phyloP scores from a whole-genome alignment of 805 yeast species.

The Cyberlindnera subsufficiens region DNA sequence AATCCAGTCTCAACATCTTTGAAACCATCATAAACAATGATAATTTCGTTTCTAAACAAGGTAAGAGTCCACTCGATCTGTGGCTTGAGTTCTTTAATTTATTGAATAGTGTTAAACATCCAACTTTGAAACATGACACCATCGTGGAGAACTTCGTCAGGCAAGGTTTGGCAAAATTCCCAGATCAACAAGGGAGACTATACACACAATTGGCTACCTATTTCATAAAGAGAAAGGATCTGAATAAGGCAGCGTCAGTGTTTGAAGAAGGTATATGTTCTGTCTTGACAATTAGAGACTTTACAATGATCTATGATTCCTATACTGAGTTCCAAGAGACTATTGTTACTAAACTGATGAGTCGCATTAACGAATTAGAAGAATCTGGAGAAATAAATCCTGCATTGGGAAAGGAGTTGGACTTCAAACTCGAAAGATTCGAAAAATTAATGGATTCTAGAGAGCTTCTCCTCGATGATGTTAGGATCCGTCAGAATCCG shows the following conservation, averaged over 20 bases:
- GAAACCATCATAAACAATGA: slow-evolving; percentile 28
- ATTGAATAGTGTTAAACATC: slow-evolving; percentile 19
- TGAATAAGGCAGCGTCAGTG: slow-evolving; percentile 33
- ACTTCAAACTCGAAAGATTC: slow-evolving; percentile 39
- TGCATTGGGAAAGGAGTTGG: slow-evolving; percentile 27
- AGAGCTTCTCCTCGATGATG: slow-evolving; percentile 57
- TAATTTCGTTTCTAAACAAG: slow-evolving; percentile 27
- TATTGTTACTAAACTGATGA: slow-evolving; percentile 24
- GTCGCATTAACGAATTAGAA: slow-evolving; percentile 4
- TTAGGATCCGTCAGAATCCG: slow-evolving; percentile 53
- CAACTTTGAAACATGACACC: slow-evolving; percentile 7
- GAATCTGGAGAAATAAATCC: slow-evolving; percentile 12
- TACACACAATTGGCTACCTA: slow-evolving; percentile 43
- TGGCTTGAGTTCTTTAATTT: slow-evolving; percentile 41
- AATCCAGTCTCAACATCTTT: slow-evolving; percentile 28
- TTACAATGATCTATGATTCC: slow-evolving; percentile 57
- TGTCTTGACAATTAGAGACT: slow-evolving; percentile 52
- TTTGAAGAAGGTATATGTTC: slow-evolving; percentile 43
- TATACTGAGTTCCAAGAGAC: slow-evolving; percentile 57
- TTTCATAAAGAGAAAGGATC: slow-evolving; percentile 31
- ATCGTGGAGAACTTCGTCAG: slow-evolving; percentile 32
- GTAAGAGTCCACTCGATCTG: slow-evolving; percentile 41
- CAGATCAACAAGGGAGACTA: slow-evolving; percentile 54
- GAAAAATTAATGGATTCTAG: slow-evolving; percentile 54
- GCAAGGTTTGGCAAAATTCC: slow-evolving; percentile 36